Conservation (phyloP, 306 rosid genomes). For the Glycine soja region DNA sequence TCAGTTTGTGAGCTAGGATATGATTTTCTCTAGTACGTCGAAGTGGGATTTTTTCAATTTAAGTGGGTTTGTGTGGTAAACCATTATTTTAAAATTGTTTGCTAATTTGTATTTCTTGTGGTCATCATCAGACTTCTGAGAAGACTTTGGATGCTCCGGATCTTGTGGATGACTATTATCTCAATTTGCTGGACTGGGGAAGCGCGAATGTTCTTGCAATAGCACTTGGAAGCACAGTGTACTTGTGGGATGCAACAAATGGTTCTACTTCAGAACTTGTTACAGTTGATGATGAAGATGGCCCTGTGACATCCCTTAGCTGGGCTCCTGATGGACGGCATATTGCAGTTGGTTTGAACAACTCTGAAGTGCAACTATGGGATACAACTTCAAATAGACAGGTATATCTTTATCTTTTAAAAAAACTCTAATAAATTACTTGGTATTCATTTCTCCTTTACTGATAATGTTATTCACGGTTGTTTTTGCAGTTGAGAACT, state of each 20-base stretch:
- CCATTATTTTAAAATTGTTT: not conserved
- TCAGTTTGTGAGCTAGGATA: too few species aligned
- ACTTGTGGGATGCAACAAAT: conserved; percentile 74
- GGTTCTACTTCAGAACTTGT: conserved; percentile 85
- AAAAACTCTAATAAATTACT: not conserved
- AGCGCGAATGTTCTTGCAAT: conserved; percentile 81
- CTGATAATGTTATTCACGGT: conserved; percentile 14
- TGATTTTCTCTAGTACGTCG: too few species aligned
- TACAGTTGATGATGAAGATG: conserved; percentile 75
- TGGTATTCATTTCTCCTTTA: not conserved
- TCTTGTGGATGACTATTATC: conserved; percentile 80
- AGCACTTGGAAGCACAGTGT: conserved; percentile 80
- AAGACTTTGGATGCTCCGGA: conserved; percentile 92
- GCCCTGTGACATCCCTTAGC: conserved; percentile 76
- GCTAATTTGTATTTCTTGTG: conserved; percentile 1
- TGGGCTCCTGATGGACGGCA: conserved; percentile 94
- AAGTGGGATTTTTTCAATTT: not conserved
- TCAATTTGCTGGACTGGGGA: conserved; percentile 87
- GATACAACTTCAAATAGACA: conserved; percentile 68
- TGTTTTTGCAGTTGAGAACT: conserved; percentile 69
- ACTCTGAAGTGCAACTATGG: conserved; percentile 83
- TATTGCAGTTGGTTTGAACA: conserved; percentile 79
- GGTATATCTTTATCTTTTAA: conserved; percentile 49
- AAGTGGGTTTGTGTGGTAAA: not conserved
- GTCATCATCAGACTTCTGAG: conserved; percentile 67